Evolutionary conservation across 2,329 filamentous ascomycete species (phyloP), one percentile per base, ranked within the genome.

Genomic region (Verticillium nubilum): DNA sequence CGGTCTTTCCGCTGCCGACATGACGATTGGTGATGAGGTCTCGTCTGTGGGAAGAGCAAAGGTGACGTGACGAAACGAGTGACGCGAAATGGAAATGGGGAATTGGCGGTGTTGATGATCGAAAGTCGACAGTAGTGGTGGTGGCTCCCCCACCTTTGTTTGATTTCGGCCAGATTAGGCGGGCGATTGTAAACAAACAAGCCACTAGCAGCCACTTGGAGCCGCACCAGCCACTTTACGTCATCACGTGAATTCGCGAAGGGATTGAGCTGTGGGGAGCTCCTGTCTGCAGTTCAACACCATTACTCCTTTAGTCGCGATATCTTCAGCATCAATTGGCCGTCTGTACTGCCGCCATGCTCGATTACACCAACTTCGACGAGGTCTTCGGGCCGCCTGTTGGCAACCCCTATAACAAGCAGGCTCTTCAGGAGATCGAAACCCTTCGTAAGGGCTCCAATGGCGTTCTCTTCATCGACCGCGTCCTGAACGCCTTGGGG

Each of bases 381-480:
- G 78, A 83, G 9, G 84, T 92, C 1, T 95, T 94, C 65, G 79
- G 79, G 25, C 77, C 83, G 47, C 81, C 85, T 58, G 76, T 80
- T 5, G 80, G 83, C 5, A 84, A 85, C 60, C 80, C 83, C 2
- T 91, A 90, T 72, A 83, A 86, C 68, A 80, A 84, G 60, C 80
- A 82, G 61, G 72, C 81, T 31, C 76, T 86, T 59, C 81, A 87
- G 54, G 81, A 86, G 54, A 90, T 92, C 58, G 80, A 88, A 61
- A 76, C 80, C 29, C 85, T 85, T 68, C 87, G 90, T 65, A 89
- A 87, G 68, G 81, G 76, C 55, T 79, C 92, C 23, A 85, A 87
- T 62, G 88, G 89, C 65, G 78, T 82, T 60, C 83, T 94, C 60
- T 96, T 95, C 73, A 88, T 94, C 69, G 91, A 96, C 72, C 86